These are phyloP conservation scores for Candida rishiriensis DNA, from an alignment of 805 yeast species.

Conservation along the genomic window DNA sequence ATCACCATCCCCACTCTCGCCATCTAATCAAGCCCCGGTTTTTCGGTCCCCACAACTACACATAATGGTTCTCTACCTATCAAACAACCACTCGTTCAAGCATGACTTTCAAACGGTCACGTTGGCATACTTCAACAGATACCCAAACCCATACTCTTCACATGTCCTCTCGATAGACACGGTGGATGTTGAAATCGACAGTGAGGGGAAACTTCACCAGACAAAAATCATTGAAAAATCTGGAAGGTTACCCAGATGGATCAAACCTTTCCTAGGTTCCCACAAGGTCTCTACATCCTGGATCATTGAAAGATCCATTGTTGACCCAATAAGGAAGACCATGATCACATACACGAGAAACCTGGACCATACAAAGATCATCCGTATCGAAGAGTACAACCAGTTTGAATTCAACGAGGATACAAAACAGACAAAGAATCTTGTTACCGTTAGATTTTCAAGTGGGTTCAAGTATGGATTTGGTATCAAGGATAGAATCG, in stretches of 20 bases:
- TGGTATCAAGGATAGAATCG: conserved; percentile 71
- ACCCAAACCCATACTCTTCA: conserved; percentile 75
- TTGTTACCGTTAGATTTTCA: conserved; percentile 56
- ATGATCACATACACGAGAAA: conserved; percentile 74
- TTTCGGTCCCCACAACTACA: conserved; percentile 81
- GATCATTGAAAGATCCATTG: conserved; percentile 74
- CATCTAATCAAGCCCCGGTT: conserved; percentile 5
- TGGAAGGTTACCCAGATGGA: conserved; percentile 79
- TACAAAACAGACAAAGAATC: conserved; percentile 39
- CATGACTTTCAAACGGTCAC: conserved; percentile 71
- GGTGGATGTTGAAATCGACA: conserved; percentile 52
- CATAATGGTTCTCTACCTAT: conserved; percentile 61
- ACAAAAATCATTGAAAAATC: conserved; percentile 72
- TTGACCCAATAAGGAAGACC: conserved; percentile 53
- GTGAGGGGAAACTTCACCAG: conserved; percentile 60
- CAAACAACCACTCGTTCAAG: conserved; percentile 50
- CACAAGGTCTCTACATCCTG: conserved; percentile 58
- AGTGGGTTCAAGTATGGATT: conserved; percentile 53
- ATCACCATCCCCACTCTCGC: too few relatives aligned
- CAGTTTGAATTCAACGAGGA: conserved; percentile 39
- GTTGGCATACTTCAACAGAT: conserved; percentile 69
- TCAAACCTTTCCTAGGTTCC: conserved; percentile 64
- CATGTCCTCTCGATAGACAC: conserved; percentile 87
- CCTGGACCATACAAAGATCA: conserved; percentile 74
- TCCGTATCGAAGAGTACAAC: conserved; percentile 75